Evolutionary conservation across 768 basidiomycete genomes (phyloP), one percentile per base, ranked within the genome.

Genomic region (Mycena polygramma): DNA sequence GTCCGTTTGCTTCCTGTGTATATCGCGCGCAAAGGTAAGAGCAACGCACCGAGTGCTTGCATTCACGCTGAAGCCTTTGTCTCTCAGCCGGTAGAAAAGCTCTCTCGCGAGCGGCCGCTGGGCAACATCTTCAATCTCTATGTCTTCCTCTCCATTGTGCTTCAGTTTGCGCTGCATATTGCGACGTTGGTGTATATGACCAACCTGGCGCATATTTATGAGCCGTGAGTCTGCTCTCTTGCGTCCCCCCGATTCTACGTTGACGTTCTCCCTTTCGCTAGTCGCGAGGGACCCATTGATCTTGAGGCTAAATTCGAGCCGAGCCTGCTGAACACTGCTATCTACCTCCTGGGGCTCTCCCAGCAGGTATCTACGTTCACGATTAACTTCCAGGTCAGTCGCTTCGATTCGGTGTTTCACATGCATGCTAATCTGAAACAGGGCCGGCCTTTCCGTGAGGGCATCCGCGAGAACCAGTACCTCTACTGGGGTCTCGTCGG

Each of bases 311-410:
- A 98, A 79, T 99, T 98, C 75, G 95, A 96, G 78, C 97, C 98
- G 0, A 94, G 91, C 73, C 83, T 99, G 57, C 85, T 99, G 68
- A 99, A 99, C 84, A 97, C 97, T 3, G 95, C 96, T 49, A 97
- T 99, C 76, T 99, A 97, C 83, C 90, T 99, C 36, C 87, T 99
- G 60, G 93, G 97, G 62, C 87, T 99, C 45, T 97, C 95, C 2
- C 97, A 99, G 79, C 98, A 99, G 80, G 97, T 99, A 2, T 99
- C 97, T 9, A 99, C 98, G 0, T 99, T 99, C 77, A 92, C 96
- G 5, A 96, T 99, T 83, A 99, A 99, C 84, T 99, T 97, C 88
- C 95, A 96, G 84, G 91, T 90, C 74, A 39, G 79, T 11, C 35
- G 30, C 53, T 48, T 57, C 43, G 24, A 39, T 19, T 57, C 36